Base-by-base conservation (phyloP, 768 basidiomycete species). In the Lactarius vividus region DNA sequence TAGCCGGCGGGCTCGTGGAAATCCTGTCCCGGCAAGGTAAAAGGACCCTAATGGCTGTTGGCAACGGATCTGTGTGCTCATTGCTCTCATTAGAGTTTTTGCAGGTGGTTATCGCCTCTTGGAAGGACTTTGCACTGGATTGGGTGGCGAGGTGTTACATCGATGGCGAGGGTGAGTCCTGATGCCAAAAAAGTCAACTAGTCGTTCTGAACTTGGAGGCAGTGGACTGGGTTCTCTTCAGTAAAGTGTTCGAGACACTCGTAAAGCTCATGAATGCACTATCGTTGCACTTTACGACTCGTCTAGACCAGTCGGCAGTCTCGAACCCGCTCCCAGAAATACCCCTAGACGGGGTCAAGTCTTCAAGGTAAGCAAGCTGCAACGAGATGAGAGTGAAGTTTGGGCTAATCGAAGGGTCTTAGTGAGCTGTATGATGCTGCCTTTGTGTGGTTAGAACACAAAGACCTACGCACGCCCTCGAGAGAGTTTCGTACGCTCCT, bases 191-290 rank as follows among this genome's bases (percentile, higher is more conserved):
- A 9, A 28, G 33, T 39, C 49, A 20, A 2, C 9, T 6, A 8
- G 16, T 52, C 20, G 13, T 31, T 15, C 29, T 52, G 20, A 40
- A 64, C n/a, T 33, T 11, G 15, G 20, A 4, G 4, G 31, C 57
- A 89, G 87, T 85, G 70, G 77, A 86, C 65, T 89, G 88, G 87
- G 73, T 72, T 40, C 74, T 86, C 29, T 85, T 84, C 64, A 77
- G 75, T 37, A 77, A 78, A 59, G 67, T 85, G 10, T 69, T 87
- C 0, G 78, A 82, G 64, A 74, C 74, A 13, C 75, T 77, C 6
- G 70, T 82, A 18, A 70, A 65, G 0, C 69, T 85, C 13, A 72
- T 87, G 40, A 83, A 82, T 67, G 73, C 70, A 29, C 72, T 79
- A 31, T 69, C 77, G 54, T 62, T 70, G 53, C 70, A 74, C 56